Percentiles rank a stretch among this genome's conserved stretches.
phyloP scores from a whole-genome alignment of 176 grass and related monocot species.

The Raddia distichophylla region DNA sequence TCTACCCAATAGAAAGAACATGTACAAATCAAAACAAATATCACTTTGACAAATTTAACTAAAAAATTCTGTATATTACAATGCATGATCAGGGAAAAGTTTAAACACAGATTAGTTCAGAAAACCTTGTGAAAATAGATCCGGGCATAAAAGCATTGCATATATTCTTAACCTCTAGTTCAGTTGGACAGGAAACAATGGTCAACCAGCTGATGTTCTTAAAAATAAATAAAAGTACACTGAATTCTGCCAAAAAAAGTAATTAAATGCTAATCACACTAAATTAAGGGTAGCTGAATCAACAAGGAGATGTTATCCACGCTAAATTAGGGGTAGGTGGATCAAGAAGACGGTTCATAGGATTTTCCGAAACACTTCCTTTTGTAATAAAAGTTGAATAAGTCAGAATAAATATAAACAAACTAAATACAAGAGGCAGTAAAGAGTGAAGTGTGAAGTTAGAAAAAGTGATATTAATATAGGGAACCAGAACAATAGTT shows the following conservation, averaged over 20 bases:
- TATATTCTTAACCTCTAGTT: background rate
- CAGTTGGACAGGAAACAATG: background rate
- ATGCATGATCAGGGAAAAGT: background rate
- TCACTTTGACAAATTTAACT: background rate
- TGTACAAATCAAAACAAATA: background rate
- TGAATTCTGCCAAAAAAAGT: background rate
- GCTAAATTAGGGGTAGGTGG: too few relatives aligned
- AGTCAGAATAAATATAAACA: too few relatives aligned
- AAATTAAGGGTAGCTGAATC: background rate
- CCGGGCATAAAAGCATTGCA: background rate
- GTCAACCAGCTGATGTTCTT: background rate
- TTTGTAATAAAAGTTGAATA: background rate
- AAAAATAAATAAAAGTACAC: background rate
- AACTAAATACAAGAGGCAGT: too few relatives aligned
- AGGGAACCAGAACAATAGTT: too few relatives aligned
- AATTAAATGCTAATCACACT: background rate
- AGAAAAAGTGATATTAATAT: too few relatives aligned
- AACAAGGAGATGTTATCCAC: background rate
- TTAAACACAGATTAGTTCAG: background rate
- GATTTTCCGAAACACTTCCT: background rate
- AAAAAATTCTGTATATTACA: background rate
- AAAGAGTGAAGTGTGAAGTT: too few relatives aligned
- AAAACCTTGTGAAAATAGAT: background rate
- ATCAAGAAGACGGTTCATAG: background rate
- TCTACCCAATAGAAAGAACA: background rate